These are phyloP conservation scores for Schizochytrium sp. DNA, from an alignment of 108 stramenopile species.

Conservation along the genomic window DNA sequence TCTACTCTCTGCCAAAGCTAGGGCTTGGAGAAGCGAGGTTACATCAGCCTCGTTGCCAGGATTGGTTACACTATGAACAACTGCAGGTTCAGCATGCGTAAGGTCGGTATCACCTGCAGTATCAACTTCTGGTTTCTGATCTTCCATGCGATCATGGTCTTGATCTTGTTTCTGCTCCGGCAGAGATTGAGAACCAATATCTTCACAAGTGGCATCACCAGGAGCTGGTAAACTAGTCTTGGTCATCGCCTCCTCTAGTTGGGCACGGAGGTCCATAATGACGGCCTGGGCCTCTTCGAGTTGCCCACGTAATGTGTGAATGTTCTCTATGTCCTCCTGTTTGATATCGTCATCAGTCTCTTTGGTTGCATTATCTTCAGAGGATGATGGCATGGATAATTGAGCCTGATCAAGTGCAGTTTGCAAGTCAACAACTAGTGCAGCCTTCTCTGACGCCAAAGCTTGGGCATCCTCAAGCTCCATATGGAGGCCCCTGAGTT, in stretches of 20 bases:
- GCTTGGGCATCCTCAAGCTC: not conserved
- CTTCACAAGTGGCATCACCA: no score
- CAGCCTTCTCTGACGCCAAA: not conserved
- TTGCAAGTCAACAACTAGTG: not conserved
- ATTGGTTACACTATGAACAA: not conserved
- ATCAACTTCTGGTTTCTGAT: no score
- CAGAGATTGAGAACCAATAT: no score
- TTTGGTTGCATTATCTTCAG: not conserved
- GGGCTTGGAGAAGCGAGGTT: not conserved
- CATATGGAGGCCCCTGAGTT: not conserved
- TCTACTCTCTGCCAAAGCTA: constrained; percentile 23
- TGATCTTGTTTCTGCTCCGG: no score
- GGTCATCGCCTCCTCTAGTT: no score
- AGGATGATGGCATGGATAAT: not conserved
- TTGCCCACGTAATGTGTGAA: not conserved
- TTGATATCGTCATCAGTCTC: not conserved
- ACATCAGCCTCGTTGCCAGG: not conserved
- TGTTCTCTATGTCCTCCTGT: not conserved
- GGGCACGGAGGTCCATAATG: no score
- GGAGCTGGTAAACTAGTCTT: no score
- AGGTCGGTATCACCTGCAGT: no score
- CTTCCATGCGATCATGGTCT: no score
- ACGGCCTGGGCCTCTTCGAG: not conserved
- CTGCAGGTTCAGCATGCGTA: not conserved
- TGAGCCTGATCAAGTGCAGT: constrained; percentile 2